Evolutionary conservation across 768 basidiomycete species (phyloP).

Genomic region (Boletellus ananas): DNA sequence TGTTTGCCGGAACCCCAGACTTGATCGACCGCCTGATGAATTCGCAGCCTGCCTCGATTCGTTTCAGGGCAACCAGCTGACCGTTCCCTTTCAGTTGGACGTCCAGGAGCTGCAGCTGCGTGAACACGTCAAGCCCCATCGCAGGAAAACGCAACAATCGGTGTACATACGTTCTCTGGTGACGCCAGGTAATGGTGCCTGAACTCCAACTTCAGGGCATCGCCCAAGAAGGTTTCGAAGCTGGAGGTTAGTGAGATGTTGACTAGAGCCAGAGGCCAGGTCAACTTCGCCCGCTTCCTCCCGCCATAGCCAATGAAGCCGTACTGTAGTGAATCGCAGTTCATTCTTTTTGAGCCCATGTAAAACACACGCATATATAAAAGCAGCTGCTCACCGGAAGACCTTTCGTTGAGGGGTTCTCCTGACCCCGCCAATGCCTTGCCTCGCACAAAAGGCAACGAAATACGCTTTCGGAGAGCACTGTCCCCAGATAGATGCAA

Average conservation of each 20-base stretch:
- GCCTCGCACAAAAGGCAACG: neutral
- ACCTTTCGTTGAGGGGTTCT: too few species aligned
- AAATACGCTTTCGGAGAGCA: too few species aligned
- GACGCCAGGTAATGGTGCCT: neutral
- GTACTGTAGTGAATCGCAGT: too few species aligned
- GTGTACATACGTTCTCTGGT: neutral
- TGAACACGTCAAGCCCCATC: neutral
- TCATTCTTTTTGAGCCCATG: too few species aligned
- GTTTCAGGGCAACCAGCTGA: neutral
- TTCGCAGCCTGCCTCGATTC: too few species aligned
- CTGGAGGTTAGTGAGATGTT: accelerated
- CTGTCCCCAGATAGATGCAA: neutral
- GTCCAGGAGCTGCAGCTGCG: too few species aligned
- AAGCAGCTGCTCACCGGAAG: too few species aligned
- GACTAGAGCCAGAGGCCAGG: neutral
- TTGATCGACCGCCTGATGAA: too few species aligned
- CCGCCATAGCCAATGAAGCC: neutral
- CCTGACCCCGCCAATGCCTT: neutral
- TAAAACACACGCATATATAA: too few species aligned
- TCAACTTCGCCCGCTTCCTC: neutral
- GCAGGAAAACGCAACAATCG: too few species aligned
- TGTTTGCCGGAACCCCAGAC: too few species aligned
- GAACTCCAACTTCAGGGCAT: neutral
- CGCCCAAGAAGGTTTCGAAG: neutral
- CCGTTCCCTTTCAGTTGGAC: neutral